These are phyloP conservation scores for Euphorbia pulcherrima DNA, from an alignment of 345 rosid genomes.

Conservation along the genomic window DNA sequence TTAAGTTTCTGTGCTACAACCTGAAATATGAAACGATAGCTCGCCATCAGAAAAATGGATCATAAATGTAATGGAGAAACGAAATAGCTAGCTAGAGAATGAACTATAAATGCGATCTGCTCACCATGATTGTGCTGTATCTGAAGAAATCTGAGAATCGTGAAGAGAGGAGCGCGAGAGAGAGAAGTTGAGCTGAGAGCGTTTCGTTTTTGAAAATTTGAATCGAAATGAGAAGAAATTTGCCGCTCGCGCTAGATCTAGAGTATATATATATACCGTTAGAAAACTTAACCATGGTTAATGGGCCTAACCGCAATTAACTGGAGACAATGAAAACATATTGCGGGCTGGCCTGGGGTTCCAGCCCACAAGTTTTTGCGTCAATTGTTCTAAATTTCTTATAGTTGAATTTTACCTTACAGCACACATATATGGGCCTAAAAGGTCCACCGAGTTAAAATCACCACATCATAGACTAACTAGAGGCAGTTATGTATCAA, in stretches of 20 bases:
- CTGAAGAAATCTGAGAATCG: constrained; percentile 12
- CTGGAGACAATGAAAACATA: too few relatives aligned
- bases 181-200: constrained; percentile 1
- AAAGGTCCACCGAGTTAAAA: too few relatives aligned
- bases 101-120: constrained; percentile 14
- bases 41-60: not conserved
- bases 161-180: not conserved
- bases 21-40: constrained; percentile 33
- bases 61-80: not conserved
- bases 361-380: too few relatives aligned
- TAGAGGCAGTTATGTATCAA: too few relatives aligned
- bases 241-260: constrained; percentile 25
- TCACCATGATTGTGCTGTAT: constrained; percentile 44
- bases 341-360: too few relatives aligned
- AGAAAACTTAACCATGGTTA: constrained; percentile 21
- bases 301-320: constrained; percentile 5
- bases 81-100: constrained; percentile 2
- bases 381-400: too few relatives aligned
- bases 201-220: constrained; percentile 28
- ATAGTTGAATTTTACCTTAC: too few relatives aligned
- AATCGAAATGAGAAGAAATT: constrained; percentile 13
- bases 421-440: too few relatives aligned
- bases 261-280: constrained; percentile 20
- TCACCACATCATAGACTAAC: too few relatives aligned
- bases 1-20: constrained; percentile 78